Conservation (phyloP, 805 yeast species). For the Starmerella davenportii region DNA sequence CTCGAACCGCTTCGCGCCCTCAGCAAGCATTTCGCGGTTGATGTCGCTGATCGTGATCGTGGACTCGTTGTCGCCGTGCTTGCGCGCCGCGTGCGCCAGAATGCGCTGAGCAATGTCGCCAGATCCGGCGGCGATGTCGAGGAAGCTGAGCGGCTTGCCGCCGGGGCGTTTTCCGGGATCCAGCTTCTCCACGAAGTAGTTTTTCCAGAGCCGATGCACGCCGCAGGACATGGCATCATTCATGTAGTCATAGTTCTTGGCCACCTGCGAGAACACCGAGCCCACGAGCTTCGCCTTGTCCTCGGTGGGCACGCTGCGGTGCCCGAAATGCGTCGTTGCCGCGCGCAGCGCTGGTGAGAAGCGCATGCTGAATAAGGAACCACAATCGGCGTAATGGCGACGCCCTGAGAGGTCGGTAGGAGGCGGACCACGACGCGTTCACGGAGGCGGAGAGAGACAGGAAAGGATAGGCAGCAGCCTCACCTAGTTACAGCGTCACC, state of each 20-base stretch:
- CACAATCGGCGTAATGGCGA: too few relatives aligned
- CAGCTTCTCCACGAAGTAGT: conserved; percentile 65
- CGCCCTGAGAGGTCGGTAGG: too few relatives aligned
- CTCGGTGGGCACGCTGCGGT: conserved; percentile 55
- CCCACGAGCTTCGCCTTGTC: conserved; percentile 60
- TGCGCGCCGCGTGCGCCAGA: conserved; percentile 69
- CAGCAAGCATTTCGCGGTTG: conserved; percentile 86
- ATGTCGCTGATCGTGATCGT: conserved; percentile 88
- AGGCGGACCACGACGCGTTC: too few relatives aligned
- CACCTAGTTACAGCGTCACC: too few relatives aligned
- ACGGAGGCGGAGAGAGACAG: too few relatives aligned
- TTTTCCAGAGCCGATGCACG: conserved; percentile 86
- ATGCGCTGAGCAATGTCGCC: conserved; percentile 96
- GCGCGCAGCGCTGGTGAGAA: not conserved
- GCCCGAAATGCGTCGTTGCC: conserved; percentile 82
- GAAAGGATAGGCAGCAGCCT: too few relatives aligned
- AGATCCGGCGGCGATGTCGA: conserved; percentile 97
- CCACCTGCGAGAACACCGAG: conserved; percentile 85
- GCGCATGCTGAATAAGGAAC: not conserved
- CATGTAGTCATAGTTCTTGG: conserved; percentile 87
- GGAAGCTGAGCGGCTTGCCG: conserved; percentile 60
- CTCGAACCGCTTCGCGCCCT: conserved; percentile 63
- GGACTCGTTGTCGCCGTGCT: conserved; percentile 54
- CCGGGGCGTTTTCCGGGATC: conserved; percentile 93
- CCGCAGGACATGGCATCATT: conserved; percentile 97